Base-by-base conservation (phyloP, 306 rosid species). In the Vigna angularis region DNA sequence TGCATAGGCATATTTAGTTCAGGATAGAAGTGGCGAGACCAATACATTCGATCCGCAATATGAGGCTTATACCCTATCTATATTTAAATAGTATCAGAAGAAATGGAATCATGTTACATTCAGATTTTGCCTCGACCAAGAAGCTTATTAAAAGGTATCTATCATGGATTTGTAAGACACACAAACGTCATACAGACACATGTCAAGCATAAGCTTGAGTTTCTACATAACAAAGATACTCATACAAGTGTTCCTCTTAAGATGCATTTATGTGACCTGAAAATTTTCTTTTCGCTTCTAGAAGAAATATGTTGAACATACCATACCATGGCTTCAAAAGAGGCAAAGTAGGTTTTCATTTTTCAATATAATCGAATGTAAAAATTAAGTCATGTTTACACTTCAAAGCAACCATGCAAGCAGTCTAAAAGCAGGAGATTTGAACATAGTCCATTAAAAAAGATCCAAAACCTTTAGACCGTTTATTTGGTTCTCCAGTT, bases 401-500 rank as follows among this genome's bases (percentile, higher is more conserved):
- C 48, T 64, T 55, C 58, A 70, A 80, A 73, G 61, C 78, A 80
- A 70, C 44, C 64, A 56, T 44, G 32, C 20, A 16, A 51, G 36
- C 16, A 14, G 49, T 34, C 24, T 18, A 76, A 63, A 50, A 24
- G 53, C 58, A 75, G 66, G 32, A 74, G 61, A 74, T 12, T 61
- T 48, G 44, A 59, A 55, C 15, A 20, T 69, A 62, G 70, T 52
- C 66, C 36, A 17, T 56, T 52, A 40, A 66, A 82, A 58, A 56
- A 44, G 36, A 84, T 77, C 56, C 20, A 78, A 78, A 52, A 90
- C 89, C 93, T 88, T 83, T 44, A 86, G 63, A 72, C 65, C 26
- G 44, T 67, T 72, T 72, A 83, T 83, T 82, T 87, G 87, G 76
- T 81, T 81, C 74, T 85, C 88, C 55, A 86, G 74, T 77, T 83